Conservation (phyloP, 148 eudicot species). For the Heliosperma pusillum region DNA sequence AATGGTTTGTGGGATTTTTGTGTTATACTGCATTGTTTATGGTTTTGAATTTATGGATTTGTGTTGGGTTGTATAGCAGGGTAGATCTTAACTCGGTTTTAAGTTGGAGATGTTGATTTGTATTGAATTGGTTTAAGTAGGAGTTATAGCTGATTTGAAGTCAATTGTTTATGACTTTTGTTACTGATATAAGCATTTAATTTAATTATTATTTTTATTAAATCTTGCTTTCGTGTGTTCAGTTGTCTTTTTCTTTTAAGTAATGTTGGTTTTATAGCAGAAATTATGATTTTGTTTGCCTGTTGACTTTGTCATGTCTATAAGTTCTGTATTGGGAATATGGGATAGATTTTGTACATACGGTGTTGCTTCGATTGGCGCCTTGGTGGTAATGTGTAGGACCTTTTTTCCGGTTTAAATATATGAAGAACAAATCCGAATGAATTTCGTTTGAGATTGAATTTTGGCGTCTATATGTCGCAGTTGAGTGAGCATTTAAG, state of each 20-base stretch:
- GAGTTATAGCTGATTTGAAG: background rate
- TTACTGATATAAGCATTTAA: background rate
- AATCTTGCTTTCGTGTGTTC: background rate
- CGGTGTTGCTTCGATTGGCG: background rate
- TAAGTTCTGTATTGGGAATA: background rate
- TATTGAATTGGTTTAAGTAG: background rate
- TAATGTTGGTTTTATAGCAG: background rate
- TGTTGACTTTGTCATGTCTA: background rate
- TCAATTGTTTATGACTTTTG: background rate
- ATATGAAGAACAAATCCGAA: background rate
- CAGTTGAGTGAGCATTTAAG: background rate
- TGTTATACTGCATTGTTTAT: background rate
- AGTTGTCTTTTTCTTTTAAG: background rate
- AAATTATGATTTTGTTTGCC: background rate
- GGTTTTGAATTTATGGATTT: background rate
- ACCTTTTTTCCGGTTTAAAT: background rate
- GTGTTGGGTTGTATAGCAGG: background rate
- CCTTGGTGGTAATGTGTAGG: background rate
- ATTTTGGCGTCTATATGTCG: background rate
- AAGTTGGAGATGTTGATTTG: background rate
- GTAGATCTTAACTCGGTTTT: background rate
- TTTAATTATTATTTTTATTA: background rate
- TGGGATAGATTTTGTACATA: background rate
- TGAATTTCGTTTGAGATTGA: constrained; percentile 3
- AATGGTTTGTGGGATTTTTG: background rate